Evolutionary conservation across 805 yeast genomes (phyloP), one percentile per base, ranked within the genome.

Genomic region (Yarrowia deformans): DNA sequence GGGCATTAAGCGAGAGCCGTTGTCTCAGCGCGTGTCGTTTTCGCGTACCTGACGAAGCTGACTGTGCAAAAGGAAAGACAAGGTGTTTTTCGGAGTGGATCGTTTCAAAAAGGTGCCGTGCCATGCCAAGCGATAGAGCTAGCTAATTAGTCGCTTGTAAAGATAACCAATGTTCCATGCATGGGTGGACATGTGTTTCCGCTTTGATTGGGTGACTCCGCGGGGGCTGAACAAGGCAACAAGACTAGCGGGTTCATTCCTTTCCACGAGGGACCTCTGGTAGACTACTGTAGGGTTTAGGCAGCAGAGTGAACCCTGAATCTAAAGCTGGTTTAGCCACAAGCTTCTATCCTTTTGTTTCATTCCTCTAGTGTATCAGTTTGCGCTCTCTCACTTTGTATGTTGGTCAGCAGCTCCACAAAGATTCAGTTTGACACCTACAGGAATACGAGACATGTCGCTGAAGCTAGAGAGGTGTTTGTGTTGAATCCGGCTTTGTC

Each of bases 261-360:
- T 16, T 49, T 34, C 55, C 39, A 49, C 35, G 58, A 54, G 58
- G 43, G 34, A 34, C 29, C 4, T 23, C n/a, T n/a, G n/a, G n/a
- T n/a, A n/a, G n/a, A n/a, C n/a, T n/a, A 19, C 37, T 54, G 45
- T 54, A 37, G 45, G 45, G 60, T 54, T 54, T 39, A 54, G 60
- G 45, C 23, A n/a, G 60, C n/a, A 14, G 45, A 54, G 45, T 16
- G 45, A 54, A 45, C 60, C 60, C 60, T 54, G 45, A 54, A 19
- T 54, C 35, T 45, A 54, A 54, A 37, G 34, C 45, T 7, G 18
- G 19, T 39, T 39, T 19, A 54, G 45, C 45, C 60, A 37, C 60
- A 16, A 54, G 46, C 60, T 54, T 39, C 60, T 54, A 39, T 54
- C 60, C 56, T 54, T 39, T 54, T 54, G 60, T 54, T 54, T 54